Evolutionary conservation across 306 rosid species (phyloP).

Genomic region (Pterocarpus santalinus): DNA sequence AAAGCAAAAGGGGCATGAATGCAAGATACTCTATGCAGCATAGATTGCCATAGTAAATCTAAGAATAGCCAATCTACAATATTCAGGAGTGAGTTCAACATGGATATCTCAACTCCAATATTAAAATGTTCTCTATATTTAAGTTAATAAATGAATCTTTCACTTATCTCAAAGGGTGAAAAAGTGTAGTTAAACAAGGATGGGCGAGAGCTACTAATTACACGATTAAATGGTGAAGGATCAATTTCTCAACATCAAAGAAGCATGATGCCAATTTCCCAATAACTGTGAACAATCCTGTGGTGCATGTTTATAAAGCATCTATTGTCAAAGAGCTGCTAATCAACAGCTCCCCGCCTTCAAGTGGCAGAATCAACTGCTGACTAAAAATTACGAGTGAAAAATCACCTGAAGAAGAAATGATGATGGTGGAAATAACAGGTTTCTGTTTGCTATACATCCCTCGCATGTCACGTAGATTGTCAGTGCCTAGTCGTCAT

Average conservation of each 20-base stretch:
- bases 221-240: constrained; percentile 39
- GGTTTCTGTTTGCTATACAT: constrained; percentile 43
- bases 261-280: constrained; percentile 31
- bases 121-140: neutral
- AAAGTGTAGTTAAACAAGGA: constrained; percentile 29
- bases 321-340: constrained; percentile 35
- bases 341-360: constrained; percentile 35
- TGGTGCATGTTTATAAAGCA: constrained; percentile 26
- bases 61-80: neutral
- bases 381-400: constrained; percentile 33
- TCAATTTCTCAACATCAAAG: constrained; percentile 38
- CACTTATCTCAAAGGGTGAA: constrained; percentile 29
- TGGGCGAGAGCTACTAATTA: constrained; percentile 35
- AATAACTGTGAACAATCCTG: constrained; percentile 39
- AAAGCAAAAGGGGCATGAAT: neutral
- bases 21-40: neutral
- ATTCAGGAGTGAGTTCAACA: constrained; percentile 17
- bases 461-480: constrained; percentile 9
- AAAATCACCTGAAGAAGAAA: constrained; percentile 42
- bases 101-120: neutral
- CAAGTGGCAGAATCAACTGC: constrained; percentile 42
- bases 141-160: constrained; percentile 6
- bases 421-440: constrained; percentile 21
- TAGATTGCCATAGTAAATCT: neutral
- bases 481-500: constrained; percentile 46